Base-by-base conservation (phyloP, 1,284 basidiomycete species). In the Cutaneotrichosporon arboriforme region DNA sequence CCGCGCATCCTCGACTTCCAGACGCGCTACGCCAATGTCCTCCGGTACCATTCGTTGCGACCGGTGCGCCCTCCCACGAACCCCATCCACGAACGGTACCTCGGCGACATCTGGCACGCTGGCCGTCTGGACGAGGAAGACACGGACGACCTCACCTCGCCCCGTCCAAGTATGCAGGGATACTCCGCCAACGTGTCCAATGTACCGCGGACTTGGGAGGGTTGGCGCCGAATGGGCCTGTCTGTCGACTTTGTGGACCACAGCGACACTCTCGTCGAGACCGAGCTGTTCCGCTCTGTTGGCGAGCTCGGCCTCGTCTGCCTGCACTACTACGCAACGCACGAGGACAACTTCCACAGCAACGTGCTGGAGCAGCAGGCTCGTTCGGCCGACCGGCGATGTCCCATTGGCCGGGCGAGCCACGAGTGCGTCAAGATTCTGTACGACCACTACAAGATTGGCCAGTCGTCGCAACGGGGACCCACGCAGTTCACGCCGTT, bases 271-370 rank as follows among this genome's bases (percentile, higher is more conserved):
- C 79, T 83, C 22, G 82, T 81, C 10, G 92, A 94, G 72, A 84
- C 82, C 4, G 82, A 84, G 55, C 88, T 96, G 73, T 96, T 97
- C 70, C 79, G 79, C 21, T 83, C 86, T 60, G 86, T 88, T 10
- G 93, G 93, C 7, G 81, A 90, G 54, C 78, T 94, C 49, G 91
- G 91, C 7, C 74, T 96, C 54, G 85, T 92, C 65, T 91, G 89
- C 70, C 73, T 93, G 74, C 81, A 82, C 70, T 78, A 82, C 55
- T 87, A 90, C 60, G 83, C 84, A 13, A 79, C 82, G 59, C 81
- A 79, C 46, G 87, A 90, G 15, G 84, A 85, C 34, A 85, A 85
- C 62, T 96, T 93, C 71, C 82, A 88, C 46, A 88, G 88, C 77
- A 88, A 89, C 21, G 81, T 92, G 34, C 78, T 88, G 34, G 91